A percentile compares a stretch with the other conserved stretches of the same genome.
These are phyloP conservation scores for Rhizopogon parksii DNA, from an alignment of 1,284 basidiomycete species.

Conservation along the genomic window DNA sequence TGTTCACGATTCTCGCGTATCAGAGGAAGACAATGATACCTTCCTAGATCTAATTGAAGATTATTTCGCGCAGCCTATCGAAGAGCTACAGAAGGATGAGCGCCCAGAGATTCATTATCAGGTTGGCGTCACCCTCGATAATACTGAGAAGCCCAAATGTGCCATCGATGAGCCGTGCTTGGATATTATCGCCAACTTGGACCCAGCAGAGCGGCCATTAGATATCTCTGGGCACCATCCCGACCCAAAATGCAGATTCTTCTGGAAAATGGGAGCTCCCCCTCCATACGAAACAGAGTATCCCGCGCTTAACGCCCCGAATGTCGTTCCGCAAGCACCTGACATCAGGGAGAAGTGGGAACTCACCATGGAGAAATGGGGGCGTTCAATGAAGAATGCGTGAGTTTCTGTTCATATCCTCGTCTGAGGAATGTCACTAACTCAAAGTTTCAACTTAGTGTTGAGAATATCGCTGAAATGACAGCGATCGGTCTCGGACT, in stretches of 20 bases:
- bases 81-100: slow-evolving; percentile 64
- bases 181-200: slow-evolving; percentile 63
- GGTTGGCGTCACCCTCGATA: slow-evolving; percentile 84
- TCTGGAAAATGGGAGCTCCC: slow-evolving; percentile 76
- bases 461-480: slow-evolving; percentile 79
- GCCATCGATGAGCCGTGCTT: slow-evolving; percentile 71
- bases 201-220: slow-evolving; percentile 71
- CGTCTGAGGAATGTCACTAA: not conserved
- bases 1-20: slow-evolving; percentile 76
- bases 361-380: slow-evolving; percentile 74
- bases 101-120: slow-evolving; percentile 74
- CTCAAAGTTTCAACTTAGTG: slow-evolving; percentile 36
- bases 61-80: slow-evolving; percentile 74
- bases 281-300: slow-evolving; percentile 76
- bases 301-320: slow-evolving; percentile 68
- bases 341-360: slow-evolving; percentile 19
- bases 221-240: slow-evolving; percentile 73
- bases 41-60: slow-evolving; percentile 83
- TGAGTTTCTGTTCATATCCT: slow-evolving; percentile 35
- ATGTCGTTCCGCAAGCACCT: slow-evolving; percentile 63
- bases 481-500: slow-evolving; percentile 74
- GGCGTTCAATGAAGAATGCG: slow-evolving; percentile 77
- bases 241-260: slow-evolving; percentile 91
- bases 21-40: slow-evolving; percentile 67
- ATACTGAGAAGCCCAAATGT: slow-evolving; percentile 89